Percentiles rank a stretch among this genome's conserved stretches.
These are phyloP conservation scores for Xylariaceae sp. DNA, from an alignment of 2,329 filamentous ascomycete genomes.

Conservation along the genomic window DNA sequence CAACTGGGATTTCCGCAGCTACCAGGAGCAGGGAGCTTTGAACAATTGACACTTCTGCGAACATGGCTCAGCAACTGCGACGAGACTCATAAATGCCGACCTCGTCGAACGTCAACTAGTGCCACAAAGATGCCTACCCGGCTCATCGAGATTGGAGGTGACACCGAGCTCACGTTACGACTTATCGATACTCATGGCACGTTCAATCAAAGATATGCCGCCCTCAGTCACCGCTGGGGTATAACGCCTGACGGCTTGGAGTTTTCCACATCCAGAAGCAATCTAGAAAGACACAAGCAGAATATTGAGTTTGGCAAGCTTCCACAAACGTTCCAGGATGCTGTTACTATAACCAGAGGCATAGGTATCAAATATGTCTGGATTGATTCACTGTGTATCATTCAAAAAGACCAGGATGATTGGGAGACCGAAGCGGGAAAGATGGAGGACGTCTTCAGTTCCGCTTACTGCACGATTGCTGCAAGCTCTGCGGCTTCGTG, in stretches of 20 bases:
- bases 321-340: neutral
- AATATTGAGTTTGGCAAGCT: neutral
- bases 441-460: slow-evolving; percentile 27
- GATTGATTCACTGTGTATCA: neutral
- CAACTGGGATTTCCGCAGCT: slow-evolving; percentile 21
- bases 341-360: neutral
- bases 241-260: neutral
- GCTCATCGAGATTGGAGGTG: neutral
- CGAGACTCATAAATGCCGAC: slow-evolving; percentile 5
- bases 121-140: neutral
- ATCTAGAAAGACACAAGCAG: neutral
- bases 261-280: neutral
- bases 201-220: neutral
- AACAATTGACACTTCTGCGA: slow-evolving; percentile 16
- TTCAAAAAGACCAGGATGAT: neutral
- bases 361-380: neutral
- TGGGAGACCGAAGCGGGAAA: neutral
- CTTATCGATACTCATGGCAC: neutral
- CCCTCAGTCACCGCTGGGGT: neutral
- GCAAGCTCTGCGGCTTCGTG: slow-evolving; percentile 13
- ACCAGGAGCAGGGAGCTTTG: slow-evolving; percentile 6
- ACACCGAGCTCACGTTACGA: neutral
- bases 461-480: slow-evolving; percentile 23
- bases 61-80: slow-evolving; percentile 24
- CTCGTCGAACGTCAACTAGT: neutral